Base-by-base conservation (phyloP, 1,139 yeast species). In the Hyphopichia pseudoburtonii region DNA sequence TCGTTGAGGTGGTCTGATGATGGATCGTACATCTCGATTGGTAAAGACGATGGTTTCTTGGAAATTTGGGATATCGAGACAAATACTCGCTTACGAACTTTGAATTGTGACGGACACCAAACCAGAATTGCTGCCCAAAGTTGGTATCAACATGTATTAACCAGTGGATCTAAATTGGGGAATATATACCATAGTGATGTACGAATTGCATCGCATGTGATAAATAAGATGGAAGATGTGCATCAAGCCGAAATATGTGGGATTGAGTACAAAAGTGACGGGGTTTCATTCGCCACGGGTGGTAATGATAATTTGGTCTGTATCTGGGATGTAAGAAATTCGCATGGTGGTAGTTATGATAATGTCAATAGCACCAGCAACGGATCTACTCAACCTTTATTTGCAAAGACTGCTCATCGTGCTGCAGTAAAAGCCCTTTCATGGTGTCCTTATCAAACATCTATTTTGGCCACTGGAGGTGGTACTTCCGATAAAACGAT, bases 401-500 rank as follows among this genome's bases (percentile, higher is more conserved):
- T 83, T 58, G 69, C 84, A 16, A 87, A 89, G 56, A 77, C 84
- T 17, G 79, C 80, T 42, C 98, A 92, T 61, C 82, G 78, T 30
- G 97, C 97, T 0, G 98, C 98, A 0, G 96, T 92, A 12, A 94
- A 94, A 62, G 97, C 98, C 1, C 64, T 94, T 38, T 82, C 94
- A 12, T 94, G 97, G 96, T 87, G 96, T 56, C 98, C 97, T 0
- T 84, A 84, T 61, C 94, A 88, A 50, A 66, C 71, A 24, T 85
- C 86, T 45, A 63, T 92, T 37, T 70, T 94, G 37, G 97, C 97
- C 8, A 86, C 97, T 3, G 99, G 98, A 8, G 98, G 98, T 36
- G 98, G 98, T 16, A 83, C 95, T 10, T 79, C 87, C 23, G 97
- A 94, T 63, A 85, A 82, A 56, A 78, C 84, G 37, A 87, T 94